Evolutionary conservation across 129 eudicot genomes (phyloP).

Genomic region (Artemisia argyi): DNA sequence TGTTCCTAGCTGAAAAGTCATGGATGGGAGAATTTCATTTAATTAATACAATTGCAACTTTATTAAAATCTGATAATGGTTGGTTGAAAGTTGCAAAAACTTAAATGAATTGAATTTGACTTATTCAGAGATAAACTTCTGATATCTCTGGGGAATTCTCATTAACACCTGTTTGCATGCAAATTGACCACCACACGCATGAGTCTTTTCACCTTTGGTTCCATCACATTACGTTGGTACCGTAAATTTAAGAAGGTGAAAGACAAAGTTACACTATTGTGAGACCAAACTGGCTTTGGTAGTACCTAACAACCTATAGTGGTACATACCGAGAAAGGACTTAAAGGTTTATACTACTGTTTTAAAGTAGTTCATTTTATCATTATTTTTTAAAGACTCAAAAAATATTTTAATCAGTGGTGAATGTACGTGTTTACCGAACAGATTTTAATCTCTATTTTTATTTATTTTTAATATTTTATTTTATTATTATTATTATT

Average conservation of each 20-base stretch:
- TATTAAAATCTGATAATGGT: not conserved
- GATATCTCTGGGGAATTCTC: constrained; percentile 21
- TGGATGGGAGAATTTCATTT: not conserved
- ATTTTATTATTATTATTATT: too few relatives aligned
- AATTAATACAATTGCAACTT: not conserved
- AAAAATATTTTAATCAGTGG: too few relatives aligned
- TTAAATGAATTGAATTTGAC: not conserved
- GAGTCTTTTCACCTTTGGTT: constrained; percentile 17
- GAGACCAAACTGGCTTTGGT: not conserved
- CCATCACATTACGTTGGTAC: constrained; percentile 21
- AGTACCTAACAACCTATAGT: not conserved
- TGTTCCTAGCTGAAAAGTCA: too few relatives aligned
- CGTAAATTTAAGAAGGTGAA: not conserved
- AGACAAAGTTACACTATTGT: constrained; percentile 18
- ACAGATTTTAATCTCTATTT: too few relatives aligned
- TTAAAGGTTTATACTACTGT: not conserved
- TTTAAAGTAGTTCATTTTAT: too few relatives aligned
- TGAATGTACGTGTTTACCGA: too few relatives aligned
- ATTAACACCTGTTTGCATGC: not conserved
- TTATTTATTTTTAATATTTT: too few relatives aligned
- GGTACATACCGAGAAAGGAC: not conserved
- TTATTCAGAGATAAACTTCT: not conserved
- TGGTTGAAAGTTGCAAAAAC: not conserved
- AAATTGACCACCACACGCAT: constrained; percentile 18
- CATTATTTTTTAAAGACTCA: too few relatives aligned